Conservation (phyloP, 352 stramenopile species). For the Pythium coloratum region DNA sequence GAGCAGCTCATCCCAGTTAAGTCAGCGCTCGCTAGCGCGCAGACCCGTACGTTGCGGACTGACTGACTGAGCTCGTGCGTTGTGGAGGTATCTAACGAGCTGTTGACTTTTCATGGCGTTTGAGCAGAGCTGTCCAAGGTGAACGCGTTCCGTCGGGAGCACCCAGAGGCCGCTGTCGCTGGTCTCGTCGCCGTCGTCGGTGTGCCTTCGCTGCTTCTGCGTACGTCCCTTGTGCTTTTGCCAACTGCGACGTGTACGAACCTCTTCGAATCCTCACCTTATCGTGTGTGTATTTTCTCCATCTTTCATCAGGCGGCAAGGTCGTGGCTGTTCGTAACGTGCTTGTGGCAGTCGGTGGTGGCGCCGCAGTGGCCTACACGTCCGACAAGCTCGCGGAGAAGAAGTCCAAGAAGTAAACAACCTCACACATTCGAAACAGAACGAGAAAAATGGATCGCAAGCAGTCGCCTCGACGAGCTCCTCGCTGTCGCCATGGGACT, state of each 20-base stretch:
- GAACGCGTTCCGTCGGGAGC: slow-evolving; percentile 73
- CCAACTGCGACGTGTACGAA: neutral
- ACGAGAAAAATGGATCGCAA: neutral
- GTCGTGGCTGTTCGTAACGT: slow-evolving; percentile 58
- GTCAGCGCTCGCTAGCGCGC: slow-evolving; percentile 34
- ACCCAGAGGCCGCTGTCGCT: slow-evolving; percentile 60
- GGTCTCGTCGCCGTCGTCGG: slow-evolving; percentile 60
- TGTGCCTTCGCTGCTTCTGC: slow-evolving; percentile 59
- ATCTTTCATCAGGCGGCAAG: slow-evolving; percentile 52
- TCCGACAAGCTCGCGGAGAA: slow-evolving; percentile 61
- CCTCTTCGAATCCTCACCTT: neutral
- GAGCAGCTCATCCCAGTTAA: slow-evolving; percentile 69
- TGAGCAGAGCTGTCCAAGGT: slow-evolving; percentile 62
- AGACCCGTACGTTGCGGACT: slow-evolving; percentile 45
- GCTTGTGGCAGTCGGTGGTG: slow-evolving; percentile 55
- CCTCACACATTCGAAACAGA: neutral
- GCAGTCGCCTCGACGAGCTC: neutral
- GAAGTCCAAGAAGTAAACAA: slow-evolving; percentile 27
- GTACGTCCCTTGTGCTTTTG: slow-evolving; percentile 42
- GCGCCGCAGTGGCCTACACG: slow-evolving; percentile 56
- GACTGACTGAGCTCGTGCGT: too few species aligned
- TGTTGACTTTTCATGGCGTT: neutral
- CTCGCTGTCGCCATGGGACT: neutral
- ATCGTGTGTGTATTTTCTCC: neutral
- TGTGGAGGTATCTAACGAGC: slow-evolving; percentile 1